These are phyloP conservation scores for Epithele typhae DNA, from an alignment of 768 basidiomycete genomes.

Conservation along the genomic window DNA sequence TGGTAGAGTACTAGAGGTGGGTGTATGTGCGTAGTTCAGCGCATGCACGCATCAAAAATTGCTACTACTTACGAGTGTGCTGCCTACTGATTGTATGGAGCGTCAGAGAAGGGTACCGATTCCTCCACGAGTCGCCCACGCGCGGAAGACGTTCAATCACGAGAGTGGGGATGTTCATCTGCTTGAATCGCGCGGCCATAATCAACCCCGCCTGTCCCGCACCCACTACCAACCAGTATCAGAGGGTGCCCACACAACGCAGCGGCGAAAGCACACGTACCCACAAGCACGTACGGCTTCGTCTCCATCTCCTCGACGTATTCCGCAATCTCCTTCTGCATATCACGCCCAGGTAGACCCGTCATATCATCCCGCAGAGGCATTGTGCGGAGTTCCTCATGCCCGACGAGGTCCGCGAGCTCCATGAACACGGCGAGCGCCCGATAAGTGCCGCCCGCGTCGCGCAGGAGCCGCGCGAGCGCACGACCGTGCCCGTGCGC, in stretches of 20 bases:
- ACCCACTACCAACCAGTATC: conserved; percentile 32
- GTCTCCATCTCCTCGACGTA: conserved; percentile 34
- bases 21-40: background rate
- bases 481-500: conserved; percentile 29
- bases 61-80: conserved; percentile 36
- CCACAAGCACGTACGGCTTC: conserved; percentile 35
- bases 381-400: conserved; percentile 25
- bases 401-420: conserved; percentile 28
- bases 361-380: conserved; percentile 4
- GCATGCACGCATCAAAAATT: conserved; percentile 22
- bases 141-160: conserved; percentile 49
- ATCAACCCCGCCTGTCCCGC: conserved; percentile 67
- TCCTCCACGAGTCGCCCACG: conserved; percentile 57
- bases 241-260: background rate
- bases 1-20: conserved; percentile 3
- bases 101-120: conserved; percentile 53
- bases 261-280: conserved; percentile 19
- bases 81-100: conserved; percentile 28
- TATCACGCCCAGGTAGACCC: conserved; percentile 17
- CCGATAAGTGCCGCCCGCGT: conserved; percentile 27
- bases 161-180: conserved; percentile 45
- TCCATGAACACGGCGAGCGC: conserved; percentile 22
- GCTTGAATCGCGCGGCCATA: conserved; percentile 59
- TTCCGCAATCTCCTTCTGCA: conserved; percentile 22
- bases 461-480: conserved; percentile 28